Base-by-base conservation (phyloP, 2,329 filamentous ascomycete genomes). In the Talaromyces sp. region DNA sequence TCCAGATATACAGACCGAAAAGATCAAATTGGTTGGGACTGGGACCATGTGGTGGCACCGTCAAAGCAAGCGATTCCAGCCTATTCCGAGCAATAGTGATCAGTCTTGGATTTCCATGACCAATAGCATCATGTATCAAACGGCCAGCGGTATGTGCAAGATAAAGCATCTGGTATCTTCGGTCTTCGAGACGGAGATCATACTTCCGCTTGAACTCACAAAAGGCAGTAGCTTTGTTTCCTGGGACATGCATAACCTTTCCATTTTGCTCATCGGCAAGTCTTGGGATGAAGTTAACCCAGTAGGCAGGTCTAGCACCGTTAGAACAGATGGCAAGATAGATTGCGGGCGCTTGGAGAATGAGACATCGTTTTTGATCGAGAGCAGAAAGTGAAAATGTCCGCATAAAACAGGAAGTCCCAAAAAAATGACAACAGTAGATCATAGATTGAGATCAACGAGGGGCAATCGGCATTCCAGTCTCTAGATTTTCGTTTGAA, bases 201-300 rank as follows among this genome's bases (percentile, higher is more conserved):
- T 69, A 67, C 37, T 67, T 67, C 37, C 67, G 67, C 31, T 68
- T 68, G 66, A 68, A 70, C 43, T 70, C 67, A 9, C 58, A 52
- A 50, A 63, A 68, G 11, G 66, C 68, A 6, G 64, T 70, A 52
- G 63, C 60, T 31, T 60, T 59, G 14, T 60, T 67, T 1, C 68
- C 65, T 19, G 65, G 64, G 22, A 68, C 67, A 41, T 67, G 68
- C 43, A 69, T 68, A n/a, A 65, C 56, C 62, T 67, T 70, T 41
- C 37, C 43, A 11, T 54, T 56, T 24, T 60, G 19, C 59, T 50
- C 45, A 37, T 45, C 22, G 22, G n/a, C 54, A 39, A 50, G 24
- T n/a, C 43, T 50, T 13, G 52, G 50, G 11, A 63, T 59, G 24
- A 59, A 60, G 10, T 59, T 41, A 10, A 60, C 39, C 22, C 31